Percentiles rank a stretch among this genome's conserved stretches.
phyloP scores from a whole-genome alignment of 2,329 filamentous ascomycete genomes.

The Phialocephala subalpina region DNA sequence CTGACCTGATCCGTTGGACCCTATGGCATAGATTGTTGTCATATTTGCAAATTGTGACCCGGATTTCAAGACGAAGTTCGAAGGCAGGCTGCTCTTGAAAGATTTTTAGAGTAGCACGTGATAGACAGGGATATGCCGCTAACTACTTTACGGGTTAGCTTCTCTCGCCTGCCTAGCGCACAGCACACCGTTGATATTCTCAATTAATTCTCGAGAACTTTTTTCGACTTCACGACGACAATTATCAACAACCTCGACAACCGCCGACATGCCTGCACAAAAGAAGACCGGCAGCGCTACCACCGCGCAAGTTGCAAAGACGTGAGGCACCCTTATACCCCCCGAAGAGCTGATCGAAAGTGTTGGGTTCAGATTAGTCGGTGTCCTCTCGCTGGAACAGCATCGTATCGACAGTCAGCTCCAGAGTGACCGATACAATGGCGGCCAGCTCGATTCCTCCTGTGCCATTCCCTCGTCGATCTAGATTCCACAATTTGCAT shows the following conservation, averaged over 20 bases:
- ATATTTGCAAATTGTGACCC: slow-evolving; percentile 44
- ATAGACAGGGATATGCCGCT: background rate
- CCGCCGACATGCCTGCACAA: slow-evolving; percentile 61
- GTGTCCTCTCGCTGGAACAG: slow-evolving; percentile 80
- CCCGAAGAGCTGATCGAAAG: slow-evolving; percentile 39
- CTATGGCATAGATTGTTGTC: slow-evolving; percentile 70
- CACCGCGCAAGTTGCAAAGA: slow-evolving; percentile 26
- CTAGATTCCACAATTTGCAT: slow-evolving; percentile 57
- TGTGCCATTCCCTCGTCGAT: slow-evolving; percentile 64
- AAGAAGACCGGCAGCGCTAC: slow-evolving; percentile 42
- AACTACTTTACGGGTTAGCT: background rate
- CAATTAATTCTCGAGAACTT: slow-evolving; percentile 24
- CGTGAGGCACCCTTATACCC: slow-evolving; percentile 37
- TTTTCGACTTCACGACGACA: slow-evolving; percentile 19
- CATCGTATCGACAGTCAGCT: slow-evolving; percentile 40
- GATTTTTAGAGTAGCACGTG: background rate
- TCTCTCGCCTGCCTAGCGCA: background rate
- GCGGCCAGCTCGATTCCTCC: slow-evolving; percentile 84
- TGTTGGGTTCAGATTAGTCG: slow-evolving; percentile 64
- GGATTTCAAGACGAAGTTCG: no score
- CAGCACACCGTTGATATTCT: slow-evolving; percentile 8
- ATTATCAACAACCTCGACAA: slow-evolving; percentile 48
- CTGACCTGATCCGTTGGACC: slow-evolving; percentile 81
- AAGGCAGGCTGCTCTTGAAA: background rate
- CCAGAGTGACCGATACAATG: slow-evolving; percentile 51